Evolutionary conservation across 202 grass and related monocot species (phyloP), one percentile per base, ranked within the genome.

Genomic region (Eragrostis tef): DNA sequence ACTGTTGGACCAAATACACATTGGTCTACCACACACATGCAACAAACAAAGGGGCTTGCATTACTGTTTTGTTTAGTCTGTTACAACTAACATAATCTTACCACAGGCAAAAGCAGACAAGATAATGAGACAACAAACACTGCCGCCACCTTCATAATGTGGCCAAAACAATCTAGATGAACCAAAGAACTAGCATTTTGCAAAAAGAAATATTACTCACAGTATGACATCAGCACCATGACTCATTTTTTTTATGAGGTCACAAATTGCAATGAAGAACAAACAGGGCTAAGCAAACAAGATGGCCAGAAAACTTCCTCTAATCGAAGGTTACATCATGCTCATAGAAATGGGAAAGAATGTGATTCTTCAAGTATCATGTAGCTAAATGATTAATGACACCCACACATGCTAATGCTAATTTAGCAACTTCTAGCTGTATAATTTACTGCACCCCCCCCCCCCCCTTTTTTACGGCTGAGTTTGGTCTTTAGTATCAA

Each of bases 381-480:
- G 17, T 34, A 71, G 41, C 41, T 20, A 79, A 77, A 60, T 52
- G 59, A 16, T 79, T 52, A 51, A 67, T 25, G 16, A 10, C 4
- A 51, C 12, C 2, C 29, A 67, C 21, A 31, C 27, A 60, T 73
- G 67, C 63, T 60, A 74, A 39, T 39, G 34, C 34, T 39, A 8
- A 44, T 6, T 69, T 62, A 77, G 51, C 15, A 71, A 14, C 15
- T 77, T 84, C 8, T 41, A 79, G n/a, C 22, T 80, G 71, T 74
- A 68, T 46, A 74, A 63, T 45, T 67, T 41, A 43, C 56, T 29
- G 2, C 41, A 39, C 66, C 5, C 34, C 59, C 14, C 15, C n/a
- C n/a, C n/a, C n/a, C n/a, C n/a, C n/a, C n/a, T n/a, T n/a, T n/a
- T 7, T 79, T 57, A 17, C 59, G 44, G 65, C 25, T 57, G 21